These are phyloP conservation scores for Mycogone perniciosa DNA, from an alignment of 2,329 filamentous ascomycete species.

Conservation along the genomic window DNA sequence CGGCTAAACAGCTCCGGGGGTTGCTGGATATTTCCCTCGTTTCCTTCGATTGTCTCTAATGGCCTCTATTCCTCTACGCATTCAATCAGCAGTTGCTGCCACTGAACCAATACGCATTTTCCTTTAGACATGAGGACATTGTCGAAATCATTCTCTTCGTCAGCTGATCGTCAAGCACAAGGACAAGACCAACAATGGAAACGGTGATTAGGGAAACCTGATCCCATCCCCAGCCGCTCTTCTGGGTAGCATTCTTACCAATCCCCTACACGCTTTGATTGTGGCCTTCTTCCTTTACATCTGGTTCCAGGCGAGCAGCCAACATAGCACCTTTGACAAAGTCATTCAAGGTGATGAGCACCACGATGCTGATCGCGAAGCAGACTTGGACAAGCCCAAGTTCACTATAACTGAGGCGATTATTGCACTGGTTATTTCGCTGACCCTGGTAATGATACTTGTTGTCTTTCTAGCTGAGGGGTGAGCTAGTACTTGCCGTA, in stretches of 20 bases:
- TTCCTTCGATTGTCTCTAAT: no score
- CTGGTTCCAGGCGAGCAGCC: constrained; percentile 57
- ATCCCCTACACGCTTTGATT: constrained; percentile 45
- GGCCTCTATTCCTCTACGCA: no score
- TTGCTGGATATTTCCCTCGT: no score
- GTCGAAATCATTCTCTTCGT: constrained; percentile 83
- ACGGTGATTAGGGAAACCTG: constrained; percentile 25
- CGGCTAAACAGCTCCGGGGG: no score
- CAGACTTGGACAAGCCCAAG: constrained; percentile 52
- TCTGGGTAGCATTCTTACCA: constrained; percentile 62
- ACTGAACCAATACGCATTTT: no score
- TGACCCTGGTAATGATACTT: constrained; percentile 57
- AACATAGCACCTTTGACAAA: constrained; percentile 55
- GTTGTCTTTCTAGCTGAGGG: constrained; percentile 60
- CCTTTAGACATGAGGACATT: constrained; percentile 23
- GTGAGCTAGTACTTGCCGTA: constrained; percentile 34
- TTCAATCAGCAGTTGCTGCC: no score
- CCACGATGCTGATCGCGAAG: constrained; percentile 50
- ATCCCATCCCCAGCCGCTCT: constrained; percentile 61
- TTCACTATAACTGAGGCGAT: constrained; percentile 60
- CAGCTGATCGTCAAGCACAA: constrained; percentile 46
- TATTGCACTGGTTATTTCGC: constrained; percentile 49
- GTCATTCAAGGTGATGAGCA: constrained; percentile 46
- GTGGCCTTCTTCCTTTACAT: constrained; percentile 52
- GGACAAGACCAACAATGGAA: no score